Base-by-base conservation (phyloP, 176 grass and related monocot species). In the Aegilops tauschii region DNA sequence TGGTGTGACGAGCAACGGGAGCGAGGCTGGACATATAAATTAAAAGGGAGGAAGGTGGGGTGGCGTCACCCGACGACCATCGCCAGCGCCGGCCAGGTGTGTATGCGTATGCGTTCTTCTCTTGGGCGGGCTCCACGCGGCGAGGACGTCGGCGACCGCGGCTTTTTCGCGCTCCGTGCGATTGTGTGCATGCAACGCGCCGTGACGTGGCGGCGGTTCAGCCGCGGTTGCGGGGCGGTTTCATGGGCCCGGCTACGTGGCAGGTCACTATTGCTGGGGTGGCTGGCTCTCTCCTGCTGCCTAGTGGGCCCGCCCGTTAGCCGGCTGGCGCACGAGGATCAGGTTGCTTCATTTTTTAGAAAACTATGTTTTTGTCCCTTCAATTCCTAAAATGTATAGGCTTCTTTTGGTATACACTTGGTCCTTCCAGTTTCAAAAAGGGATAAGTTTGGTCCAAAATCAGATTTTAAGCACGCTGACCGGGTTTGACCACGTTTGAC, bases 171-270 rank as follows among this genome's bases (percentile, higher is more conserved):
- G 69, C 70, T 28, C 11, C 9, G 35, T 64, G 35, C 9, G 61
- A 54, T 54, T 34, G 21, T 16, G 50, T 32, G 29, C 54, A 59
- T 59, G 54, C 54, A 21, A 17, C 23, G 62, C 25, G 9, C 78
- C 25, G 69, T 88, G 90, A 80, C 86, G 86, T 88, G 85, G 69
- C 77, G 69, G 35, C 9, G 85, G 75, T 61, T 91, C 85, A 87
- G 68, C 89, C 85, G 85, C 78, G 70, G 88, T 39, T 79, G 88
- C 61, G 42, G 27, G 63, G 32, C 64, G 64, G 73, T 69, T 40
- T n/a, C 25, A 73, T 25, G 67, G 80, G 80, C 1, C 88, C 69
- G 4, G 7, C 73, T 74, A 87, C 84, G 66, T 87, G 84, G 74
- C 18, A 8, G 76, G 68, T 79, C 74, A 74, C 44, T 45, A 18